phyloP scores from a whole-genome alignment of 495 filamentous ascomycete genomes.

The Xylaria scruposa region DNA sequence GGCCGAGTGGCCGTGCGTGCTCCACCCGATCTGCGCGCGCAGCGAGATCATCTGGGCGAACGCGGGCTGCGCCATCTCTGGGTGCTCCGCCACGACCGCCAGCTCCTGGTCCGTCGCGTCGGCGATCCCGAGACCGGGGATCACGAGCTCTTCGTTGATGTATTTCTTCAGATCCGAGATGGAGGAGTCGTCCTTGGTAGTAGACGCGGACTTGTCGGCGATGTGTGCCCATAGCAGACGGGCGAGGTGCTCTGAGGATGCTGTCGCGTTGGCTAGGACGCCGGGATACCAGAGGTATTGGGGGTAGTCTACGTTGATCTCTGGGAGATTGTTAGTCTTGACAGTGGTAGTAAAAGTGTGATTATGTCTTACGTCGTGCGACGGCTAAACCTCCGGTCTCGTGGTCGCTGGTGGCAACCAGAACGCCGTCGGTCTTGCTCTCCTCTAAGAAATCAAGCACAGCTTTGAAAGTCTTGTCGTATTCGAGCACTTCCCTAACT shows the following conservation, averaged over 20 bases:
- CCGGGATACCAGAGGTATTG: slow-evolving; percentile 86
- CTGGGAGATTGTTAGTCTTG: slow-evolving; percentile 33
- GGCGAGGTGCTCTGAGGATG: slow-evolving; percentile 75
- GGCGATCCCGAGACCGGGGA: slow-evolving; percentile 72
- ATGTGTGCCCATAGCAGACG: slow-evolving; percentile 64
- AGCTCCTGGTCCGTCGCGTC: slow-evolving; percentile 79
- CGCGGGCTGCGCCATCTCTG: slow-evolving; percentile 57
- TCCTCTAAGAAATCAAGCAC: slow-evolving; percentile 85
- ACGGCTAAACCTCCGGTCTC: slow-evolving; percentile 89
- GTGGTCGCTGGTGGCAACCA: slow-evolving; percentile 92
- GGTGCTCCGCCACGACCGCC: slow-evolving; percentile 62
- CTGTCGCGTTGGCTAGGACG: slow-evolving; percentile 79
- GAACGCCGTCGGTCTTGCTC: slow-evolving; percentile 72
- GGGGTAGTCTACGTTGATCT: slow-evolving; percentile 48
- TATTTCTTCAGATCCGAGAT: slow-evolving; percentile 58
- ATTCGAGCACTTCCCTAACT: slow-evolving; percentile 91
- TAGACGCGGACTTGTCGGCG: slow-evolving; percentile 34
- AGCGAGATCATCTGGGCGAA: slow-evolving; percentile 87
- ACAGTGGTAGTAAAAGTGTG: neutral
- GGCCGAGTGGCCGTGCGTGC: slow-evolving; percentile 85
- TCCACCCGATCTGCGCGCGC: slow-evolving; percentile 90
- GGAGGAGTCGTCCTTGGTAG: too few relatives aligned
- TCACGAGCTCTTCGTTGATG: slow-evolving; percentile 65
- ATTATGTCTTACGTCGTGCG: slow-evolving; percentile 67
- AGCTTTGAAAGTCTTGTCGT: slow-evolving; percentile 82